Conservation (phyloP, 371 early-diverging fungal genomes). For the Umbelopsis sp. region DNA sequence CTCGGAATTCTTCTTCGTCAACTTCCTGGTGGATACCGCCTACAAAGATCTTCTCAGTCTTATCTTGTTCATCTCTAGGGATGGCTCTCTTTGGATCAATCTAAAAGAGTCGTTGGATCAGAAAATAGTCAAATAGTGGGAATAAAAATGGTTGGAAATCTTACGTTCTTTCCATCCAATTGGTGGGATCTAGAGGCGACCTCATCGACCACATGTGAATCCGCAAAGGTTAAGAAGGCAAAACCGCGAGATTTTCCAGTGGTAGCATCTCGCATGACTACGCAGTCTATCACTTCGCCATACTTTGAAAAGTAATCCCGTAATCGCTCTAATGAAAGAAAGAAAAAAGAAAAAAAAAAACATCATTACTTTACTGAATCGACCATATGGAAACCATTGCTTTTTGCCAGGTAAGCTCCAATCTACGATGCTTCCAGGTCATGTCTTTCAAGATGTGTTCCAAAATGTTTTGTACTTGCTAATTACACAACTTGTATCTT, state of each 20-base stretch:
- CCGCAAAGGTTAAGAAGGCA: slow-evolving; percentile 87
- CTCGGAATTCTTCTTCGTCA: slow-evolving; percentile 80
- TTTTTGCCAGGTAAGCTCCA: slow-evolving; percentile 5
- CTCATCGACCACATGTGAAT: slow-evolving; percentile 66
- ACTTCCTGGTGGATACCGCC: slow-evolving; percentile 85
- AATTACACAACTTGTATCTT: slow-evolving; percentile 1
- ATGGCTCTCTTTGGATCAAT: slow-evolving; percentile 91
- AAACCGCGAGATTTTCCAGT: slow-evolving; percentile 87
- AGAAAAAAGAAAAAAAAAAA: not conserved
- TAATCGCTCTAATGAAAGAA: slow-evolving; percentile 60
- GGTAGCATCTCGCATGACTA: slow-evolving; percentile 84
- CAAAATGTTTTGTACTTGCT: slow-evolving; percentile 1
- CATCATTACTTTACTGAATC: slow-evolving; percentile 2
- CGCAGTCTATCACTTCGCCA: slow-evolving; percentile 71
- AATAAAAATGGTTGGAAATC: slow-evolving; percentile 3
- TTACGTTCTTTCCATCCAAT: slow-evolving; percentile 85
- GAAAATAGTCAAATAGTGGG: too few species aligned
- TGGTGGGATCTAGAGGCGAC: slow-evolving; percentile 77
- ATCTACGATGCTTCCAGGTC: too few species aligned
- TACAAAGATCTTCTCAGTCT: slow-evolving; percentile 89
- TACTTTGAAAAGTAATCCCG: slow-evolving; percentile 76
- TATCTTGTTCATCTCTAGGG: slow-evolving; percentile 79
- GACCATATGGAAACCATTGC: slow-evolving; percentile 10
- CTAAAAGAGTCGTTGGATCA: slow-evolving; percentile 34
- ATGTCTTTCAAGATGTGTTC: slow-evolving; percentile 13